Percentiles rank a stretch among this genome's conserved stretches.
These are phyloP conservation scores for Crepidotus variabilis DNA, from an alignment of 768 basidiomycete species.

Conservation along the genomic window DNA sequence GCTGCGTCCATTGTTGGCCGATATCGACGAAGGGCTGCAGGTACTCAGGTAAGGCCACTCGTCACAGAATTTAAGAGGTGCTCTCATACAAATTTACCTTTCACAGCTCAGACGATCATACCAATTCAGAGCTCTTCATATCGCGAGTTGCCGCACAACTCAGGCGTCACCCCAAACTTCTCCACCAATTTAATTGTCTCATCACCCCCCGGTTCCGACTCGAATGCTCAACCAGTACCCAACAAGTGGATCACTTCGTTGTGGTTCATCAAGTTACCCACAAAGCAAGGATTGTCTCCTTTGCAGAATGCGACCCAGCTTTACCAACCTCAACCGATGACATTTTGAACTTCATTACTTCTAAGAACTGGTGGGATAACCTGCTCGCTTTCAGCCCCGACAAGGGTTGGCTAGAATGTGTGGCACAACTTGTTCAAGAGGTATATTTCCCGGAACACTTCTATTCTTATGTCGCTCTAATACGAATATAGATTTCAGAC, in stretches of 20 bases:
- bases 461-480: background rate
- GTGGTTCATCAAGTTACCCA: background rate
- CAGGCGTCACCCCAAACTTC: background rate
- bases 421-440: constrained; percentile 17
- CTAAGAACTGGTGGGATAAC: background rate
- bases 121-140: background rate
- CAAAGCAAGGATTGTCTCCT: constrained; percentile 3
- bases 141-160: background rate
- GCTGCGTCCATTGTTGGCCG: background rate
- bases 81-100: background rate
- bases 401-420: constrained; percentile 9
- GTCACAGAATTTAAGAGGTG: background rate
- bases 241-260: background rate
- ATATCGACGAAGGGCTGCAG: background rate
- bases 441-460: constrained; percentile 1
- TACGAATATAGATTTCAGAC: constrained; percentile 7
- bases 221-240: background rate
- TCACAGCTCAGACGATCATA: background rate
- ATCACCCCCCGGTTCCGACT: background rate
- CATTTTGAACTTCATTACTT: background rate
- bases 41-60: background rate
- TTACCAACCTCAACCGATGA: constrained; percentile 1
- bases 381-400: constrained; percentile 3
- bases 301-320: background rate
- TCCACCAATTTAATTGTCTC: background rate